Evolutionary conservation across 1,284 basidiomycete genomes (phyloP), one percentile per base, ranked within the genome.

Genomic region (Inonotus obliquus): DNA sequence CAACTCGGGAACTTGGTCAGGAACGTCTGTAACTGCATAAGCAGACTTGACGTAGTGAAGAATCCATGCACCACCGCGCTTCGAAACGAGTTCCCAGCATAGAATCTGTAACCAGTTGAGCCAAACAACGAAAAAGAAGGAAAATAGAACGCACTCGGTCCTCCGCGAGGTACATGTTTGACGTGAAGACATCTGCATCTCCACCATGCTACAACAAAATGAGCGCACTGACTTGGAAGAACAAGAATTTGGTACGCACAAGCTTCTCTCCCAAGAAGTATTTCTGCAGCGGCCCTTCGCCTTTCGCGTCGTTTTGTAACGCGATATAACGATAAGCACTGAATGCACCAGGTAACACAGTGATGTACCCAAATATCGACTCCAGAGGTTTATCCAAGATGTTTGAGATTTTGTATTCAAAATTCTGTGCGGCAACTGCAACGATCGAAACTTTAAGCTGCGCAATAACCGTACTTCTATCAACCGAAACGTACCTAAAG

Each of bases 371-470:
- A 73, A 97, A 94, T 21, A 94, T 78, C 27, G 83, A 85, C 67
- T 91, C 89, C 73, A 96, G 73, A 5, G 95, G 94, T 72, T 96
- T 96, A 69, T 95, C 93, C 62, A 95, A 73, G 66, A 96, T 95
- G 70, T 94, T 96, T 54, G 86, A 90, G 90, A 96, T 96, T 81
- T 97, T 97, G 78, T 98, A 98, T 76, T 97, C 95, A 65, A 96
- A 96, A 72, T 96, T 95, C 77, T 96, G 94, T 17, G 94, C 92
- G 4, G 93, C 93, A 19, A 91, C 89, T 74, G 62, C 25, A 3
- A 44, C 4, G 29, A 25, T 25, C 17, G 9, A 32, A 29, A 10
- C 72, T 63, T 58, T 17, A 11, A 27, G 55, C 51, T 38, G 19
- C 58, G 29, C 1, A 39, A 5, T 21, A 21, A 57, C 52, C 23